Base-by-base conservation (phyloP, 1,284 basidiomycete genomes). In the Moesziomyces aphidis region DNA sequence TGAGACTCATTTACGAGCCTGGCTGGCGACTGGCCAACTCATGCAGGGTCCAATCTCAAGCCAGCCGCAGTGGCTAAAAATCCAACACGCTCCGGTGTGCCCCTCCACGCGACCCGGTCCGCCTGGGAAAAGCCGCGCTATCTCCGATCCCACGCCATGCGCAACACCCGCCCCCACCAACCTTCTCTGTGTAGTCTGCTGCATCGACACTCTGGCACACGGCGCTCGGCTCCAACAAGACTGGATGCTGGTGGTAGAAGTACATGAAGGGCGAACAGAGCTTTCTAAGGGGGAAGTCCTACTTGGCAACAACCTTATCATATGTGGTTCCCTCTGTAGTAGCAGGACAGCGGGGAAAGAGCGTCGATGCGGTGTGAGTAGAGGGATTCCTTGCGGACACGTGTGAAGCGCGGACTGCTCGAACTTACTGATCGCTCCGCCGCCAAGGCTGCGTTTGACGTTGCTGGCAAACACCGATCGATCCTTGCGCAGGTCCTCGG, bases 401-500 rank as follows among this genome's bases (percentile, higher is more conserved):
- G 13, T 11, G 4, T 13, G 1, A 34, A 34, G 31, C 10, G 10
- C 10, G 31, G 4, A 34, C 1, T 11, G 11, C 13, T 13, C 4
- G 31, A 39, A 81, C 79, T 73, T 68, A 80, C 78, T 75, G 47
- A 82, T 61, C 11, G 71, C 56, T 1, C 75, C 82, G 4, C 83
- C 83, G 9, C 55, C 57, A 1, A 84, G 60, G 23, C 79, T 69
- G 28, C 79, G 61, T 36, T 70, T 69, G 4, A 84, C 83, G 52
- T 83, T 78, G 61, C 61, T 73, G 11, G 80, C 72, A 53, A 84
- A 84, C 2, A 61, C 60, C 1, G 66, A 48, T 11, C 78, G 70
- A 56, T 84, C 79, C 42, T 74, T 78, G 22, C 81, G 73, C 54
- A 84, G 59, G 31, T 83, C 82, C 46, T 84, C 81, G n/a, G 83